Percentiles rank a stretch among this genome's conserved stretches.
Evolutionary conservation across 2,329 filamentous ascomycete genomes (phyloP).

Genomic region (Triangularia verruculosa): DNA sequence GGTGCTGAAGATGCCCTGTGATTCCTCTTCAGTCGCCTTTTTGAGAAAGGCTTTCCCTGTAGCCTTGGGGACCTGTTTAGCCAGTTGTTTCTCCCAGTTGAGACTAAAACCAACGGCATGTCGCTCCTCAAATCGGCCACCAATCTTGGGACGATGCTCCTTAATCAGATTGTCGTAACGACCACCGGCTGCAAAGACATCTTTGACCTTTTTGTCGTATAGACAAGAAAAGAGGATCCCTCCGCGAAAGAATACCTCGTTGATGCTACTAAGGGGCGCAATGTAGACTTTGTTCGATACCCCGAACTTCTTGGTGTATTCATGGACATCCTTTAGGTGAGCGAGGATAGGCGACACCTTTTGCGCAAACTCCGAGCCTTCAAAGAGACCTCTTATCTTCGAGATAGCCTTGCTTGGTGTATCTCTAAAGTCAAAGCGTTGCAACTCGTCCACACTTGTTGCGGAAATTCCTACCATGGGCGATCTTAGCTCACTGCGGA

Average conservation of each 20-base stretch:
- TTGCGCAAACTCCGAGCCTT: constrained; percentile 65
- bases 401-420: constrained; percentile 56
- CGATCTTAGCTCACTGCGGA: constrained; percentile 78
- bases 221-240: constrained; percentile 89
- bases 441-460: constrained; percentile 85
- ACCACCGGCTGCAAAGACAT: constrained; percentile 90
- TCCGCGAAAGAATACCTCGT: constrained; percentile 84
- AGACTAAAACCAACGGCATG: constrained; percentile 92
- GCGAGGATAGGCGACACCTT: constrained; percentile 73
- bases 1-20: constrained; percentile 56
- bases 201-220: constrained; percentile 76
- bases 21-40: constrained; percentile 61
- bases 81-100: constrained; percentile 77
- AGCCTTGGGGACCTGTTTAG: constrained; percentile 57
- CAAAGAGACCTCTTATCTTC: constrained; percentile 58
- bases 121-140: constrained; percentile 59
- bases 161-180: constrained; percentile 88
- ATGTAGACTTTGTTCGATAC: constrained; percentile 78
- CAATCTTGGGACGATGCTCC: constrained; percentile 71
- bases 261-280: constrained; percentile 80
- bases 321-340: constrained; percentile 74
- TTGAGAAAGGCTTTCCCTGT: constrained; percentile 62
- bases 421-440: constrained; percentile 83
- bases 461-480: constrained; percentile 77
- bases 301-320: constrained; percentile 72